These are phyloP conservation scores for Xylaria cubensis DNA, from an alignment of 495 filamentous ascomycete species.

Conservation along the genomic window DNA sequence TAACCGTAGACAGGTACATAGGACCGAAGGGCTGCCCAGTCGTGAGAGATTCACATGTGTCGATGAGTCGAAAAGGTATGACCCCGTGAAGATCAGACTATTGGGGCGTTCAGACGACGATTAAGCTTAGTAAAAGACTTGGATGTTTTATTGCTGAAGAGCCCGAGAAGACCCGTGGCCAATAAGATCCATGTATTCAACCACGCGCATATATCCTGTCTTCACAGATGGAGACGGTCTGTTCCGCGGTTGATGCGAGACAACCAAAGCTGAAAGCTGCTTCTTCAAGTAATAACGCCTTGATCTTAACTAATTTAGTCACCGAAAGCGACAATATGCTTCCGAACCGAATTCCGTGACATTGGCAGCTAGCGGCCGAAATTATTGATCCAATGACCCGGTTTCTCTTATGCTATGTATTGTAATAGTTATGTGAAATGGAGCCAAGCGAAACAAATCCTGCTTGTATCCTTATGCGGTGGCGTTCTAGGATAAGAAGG, in stretches of 20 bases:
- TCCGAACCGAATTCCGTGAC: neutral
- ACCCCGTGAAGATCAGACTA: neutral
- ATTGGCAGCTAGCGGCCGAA: neutral
- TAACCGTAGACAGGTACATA: neutral
- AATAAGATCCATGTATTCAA: constrained; percentile 30
- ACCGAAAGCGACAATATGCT: neutral
- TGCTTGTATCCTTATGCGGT: neutral
- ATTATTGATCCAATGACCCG: neutral
- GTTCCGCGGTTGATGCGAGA: neutral
- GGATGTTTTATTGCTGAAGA: neutral
- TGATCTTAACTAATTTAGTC: neutral
- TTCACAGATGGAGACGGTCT: constrained; percentile 16
- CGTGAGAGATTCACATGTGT: neutral
- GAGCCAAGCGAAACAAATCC: neutral
- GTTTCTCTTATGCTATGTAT: neutral
- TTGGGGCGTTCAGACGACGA: neutral
- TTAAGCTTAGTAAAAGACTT: neutral
- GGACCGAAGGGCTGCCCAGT: neutral
- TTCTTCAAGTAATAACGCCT: constrained; percentile 15
- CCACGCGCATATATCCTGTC: constrained; percentile 30
- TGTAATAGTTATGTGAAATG: neutral
- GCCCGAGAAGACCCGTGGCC: constrained; percentile 16
- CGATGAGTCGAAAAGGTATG: neutral
- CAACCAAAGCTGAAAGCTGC: constrained; percentile 11
- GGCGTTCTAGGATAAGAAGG: neutral